These are phyloP conservation scores for Skeletonema menzelii DNA, from an alignment of 108 stramenopile genomes.

Conservation along the genomic window DNA sequence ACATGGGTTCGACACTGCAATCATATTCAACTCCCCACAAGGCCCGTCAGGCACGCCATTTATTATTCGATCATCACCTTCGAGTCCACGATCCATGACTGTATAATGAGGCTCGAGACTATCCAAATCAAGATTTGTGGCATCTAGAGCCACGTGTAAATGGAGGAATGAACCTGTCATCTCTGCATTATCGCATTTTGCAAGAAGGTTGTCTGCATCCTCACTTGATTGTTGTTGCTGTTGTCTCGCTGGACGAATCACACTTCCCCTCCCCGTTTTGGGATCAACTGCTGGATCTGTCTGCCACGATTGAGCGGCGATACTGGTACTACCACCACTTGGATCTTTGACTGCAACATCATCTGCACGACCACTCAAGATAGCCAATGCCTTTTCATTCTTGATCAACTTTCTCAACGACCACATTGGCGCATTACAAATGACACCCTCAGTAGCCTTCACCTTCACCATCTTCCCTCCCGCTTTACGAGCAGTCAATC, in stretches of 20 bases:
- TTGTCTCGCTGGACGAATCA: slow-evolving; percentile 23
- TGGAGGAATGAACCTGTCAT: slow-evolving; percentile 91
- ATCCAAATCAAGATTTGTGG: slow-evolving; percentile 64
- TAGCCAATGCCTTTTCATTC: slow-evolving; percentile 46
- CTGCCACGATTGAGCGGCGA: slow-evolving; percentile 13
- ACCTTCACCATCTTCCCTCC: slow-evolving; percentile 53
- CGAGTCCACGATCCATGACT: slow-evolving; percentile 83
- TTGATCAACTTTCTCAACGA: slow-evolving; percentile 61
- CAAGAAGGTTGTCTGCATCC: slow-evolving; percentile 37
- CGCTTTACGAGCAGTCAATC: slow-evolving; percentile 53
- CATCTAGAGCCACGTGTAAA: slow-evolving; percentile 88
- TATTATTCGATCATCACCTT: slow-evolving; percentile 41
- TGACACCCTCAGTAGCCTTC: slow-evolving; percentile 70
- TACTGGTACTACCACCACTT: background rate
- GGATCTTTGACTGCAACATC: slow-evolving; percentile 1
- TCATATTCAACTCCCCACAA: slow-evolving; percentile 90
- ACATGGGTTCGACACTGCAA: slow-evolving; percentile 89
- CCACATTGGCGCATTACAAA: slow-evolving; percentile 88
- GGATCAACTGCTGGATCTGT: slow-evolving; percentile 41
- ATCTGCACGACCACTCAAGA: slow-evolving; percentile 36
- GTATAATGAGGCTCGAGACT: slow-evolving; percentile 90
- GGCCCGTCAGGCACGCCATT: slow-evolving; percentile 63
- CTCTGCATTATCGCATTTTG: slow-evolving; percentile 63
- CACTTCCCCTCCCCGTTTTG: slow-evolving; percentile 22
- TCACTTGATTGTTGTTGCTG: background rate